Evolutionary conservation across 306 rosid species (phyloP).

Genomic region (Prunus padus): DNA sequence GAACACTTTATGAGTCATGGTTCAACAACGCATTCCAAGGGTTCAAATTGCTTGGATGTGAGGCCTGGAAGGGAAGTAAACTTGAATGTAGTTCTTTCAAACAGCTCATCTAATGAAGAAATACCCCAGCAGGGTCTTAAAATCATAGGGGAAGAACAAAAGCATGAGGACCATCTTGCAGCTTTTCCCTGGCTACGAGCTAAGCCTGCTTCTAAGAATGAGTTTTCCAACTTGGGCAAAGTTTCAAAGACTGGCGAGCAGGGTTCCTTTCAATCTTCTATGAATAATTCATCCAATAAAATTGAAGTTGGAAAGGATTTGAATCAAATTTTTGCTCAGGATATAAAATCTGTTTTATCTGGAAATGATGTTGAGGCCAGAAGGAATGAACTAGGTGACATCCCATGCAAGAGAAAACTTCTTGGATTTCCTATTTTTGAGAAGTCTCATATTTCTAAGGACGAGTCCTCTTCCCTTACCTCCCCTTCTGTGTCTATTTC

Average conservation of each 20-base stretch:
- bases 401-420: constrained; percentile 43
- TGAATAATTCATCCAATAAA: constrained; percentile 31
- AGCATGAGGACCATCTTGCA: constrained; percentile 49
- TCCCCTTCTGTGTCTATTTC: constrained; percentile 38
- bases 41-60: constrained; percentile 44
- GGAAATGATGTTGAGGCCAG: constrained; percentile 41
- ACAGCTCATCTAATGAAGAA: constrained; percentile 46
- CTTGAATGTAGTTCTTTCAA: constrained; percentile 63
- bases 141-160: constrained; percentile 40
- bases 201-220: constrained; percentile 47
- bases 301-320: constrained; percentile 44
- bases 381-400: constrained; percentile 45
- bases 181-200: constrained; percentile 73
- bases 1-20: constrained; percentile 38
- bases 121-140: constrained; percentile 35
- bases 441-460: constrained; percentile 44
- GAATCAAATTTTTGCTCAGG: constrained; percentile 34
- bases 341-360: constrained; percentile 39
- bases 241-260: constrained; percentile 41
- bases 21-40: constrained; percentile 39
- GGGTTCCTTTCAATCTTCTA: constrained; percentile 38
- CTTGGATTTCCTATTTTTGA: constrained; percentile 72
- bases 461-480: constrained; percentile 48
- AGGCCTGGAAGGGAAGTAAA: constrained; percentile 61
- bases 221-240: constrained; percentile 34